Conservation (phyloP, 768 basidiomycete genomes). For the Neoboletus magnificus region DNA sequence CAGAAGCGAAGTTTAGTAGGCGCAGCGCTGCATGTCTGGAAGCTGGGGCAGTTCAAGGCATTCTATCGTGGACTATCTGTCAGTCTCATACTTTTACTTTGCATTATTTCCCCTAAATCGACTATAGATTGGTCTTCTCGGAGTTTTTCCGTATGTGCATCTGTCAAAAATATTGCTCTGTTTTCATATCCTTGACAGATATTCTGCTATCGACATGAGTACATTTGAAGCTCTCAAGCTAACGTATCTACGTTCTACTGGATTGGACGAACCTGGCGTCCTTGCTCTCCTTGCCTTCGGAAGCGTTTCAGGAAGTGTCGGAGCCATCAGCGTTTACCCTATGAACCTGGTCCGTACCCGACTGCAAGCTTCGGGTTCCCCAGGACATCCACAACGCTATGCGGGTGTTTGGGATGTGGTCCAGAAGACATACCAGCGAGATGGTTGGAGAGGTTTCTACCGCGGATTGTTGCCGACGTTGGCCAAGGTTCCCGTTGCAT, state of each 20-base stretch:
- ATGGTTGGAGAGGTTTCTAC: constrained; percentile 95
- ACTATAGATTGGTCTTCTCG: constrained; percentile 83
- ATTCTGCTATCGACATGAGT: constrained; percentile 95
- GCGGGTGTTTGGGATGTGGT: constrained; percentile 85
- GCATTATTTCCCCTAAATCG: constrained; percentile 10
- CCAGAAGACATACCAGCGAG: constrained; percentile 71
- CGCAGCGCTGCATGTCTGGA: constrained; percentile 75
- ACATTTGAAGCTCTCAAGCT: constrained; percentile 96
- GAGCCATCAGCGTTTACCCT: constrained; percentile 92
- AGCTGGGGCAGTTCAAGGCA: constrained; percentile 70
- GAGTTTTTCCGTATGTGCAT: constrained; percentile 88
- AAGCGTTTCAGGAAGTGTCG: constrained; percentile 89
- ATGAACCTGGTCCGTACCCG: constrained; percentile 90
- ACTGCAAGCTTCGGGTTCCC: constrained; percentile 92
- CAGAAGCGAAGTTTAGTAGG: constrained; percentile 54
- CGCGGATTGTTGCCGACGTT: constrained; percentile 88
- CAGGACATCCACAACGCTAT: constrained; percentile 91
- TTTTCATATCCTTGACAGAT: constrained; percentile 39
- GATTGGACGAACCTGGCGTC: constrained; percentile 85
- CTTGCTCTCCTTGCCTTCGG: constrained; percentile 87
- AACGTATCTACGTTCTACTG: constrained; percentile 82
- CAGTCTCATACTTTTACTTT: constrained; percentile 34
- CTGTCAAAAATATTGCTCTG: neutral
- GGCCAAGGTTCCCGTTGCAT: constrained; percentile 62
- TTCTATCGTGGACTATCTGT: constrained; percentile 92